These are phyloP conservation scores for Ajuga chamaepitys DNA, from an alignment of 257 asterid species.

Conservation along the genomic window DNA sequence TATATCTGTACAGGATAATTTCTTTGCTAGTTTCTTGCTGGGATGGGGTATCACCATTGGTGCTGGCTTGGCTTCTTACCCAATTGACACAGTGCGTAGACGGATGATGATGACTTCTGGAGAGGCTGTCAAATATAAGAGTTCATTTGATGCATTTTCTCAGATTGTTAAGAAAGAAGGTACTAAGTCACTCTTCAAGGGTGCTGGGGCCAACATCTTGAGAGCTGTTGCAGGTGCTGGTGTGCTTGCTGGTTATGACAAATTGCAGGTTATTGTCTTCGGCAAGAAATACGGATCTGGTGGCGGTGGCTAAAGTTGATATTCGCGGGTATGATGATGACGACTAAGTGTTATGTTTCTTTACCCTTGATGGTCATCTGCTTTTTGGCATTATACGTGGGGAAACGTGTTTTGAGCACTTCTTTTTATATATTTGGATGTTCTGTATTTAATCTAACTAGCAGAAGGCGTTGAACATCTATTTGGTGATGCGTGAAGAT, in stretches of 20 bases:
- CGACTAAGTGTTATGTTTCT: background rate
- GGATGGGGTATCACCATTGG: constrained; percentile 79
- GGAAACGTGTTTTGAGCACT: background rate
- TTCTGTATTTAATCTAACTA: background rate
- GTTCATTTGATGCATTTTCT: constrained; percentile 55
- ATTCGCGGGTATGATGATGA: constrained; percentile 25
- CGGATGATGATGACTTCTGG: constrained; percentile 94
- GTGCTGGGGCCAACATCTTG: constrained; percentile 74
- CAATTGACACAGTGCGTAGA: constrained; percentile 72
- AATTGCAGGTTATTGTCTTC: constrained; percentile 51
- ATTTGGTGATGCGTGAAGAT: background rate
- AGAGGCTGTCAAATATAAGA: constrained; percentile 62
- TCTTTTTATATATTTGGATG: background rate
- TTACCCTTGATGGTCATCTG: background rate
- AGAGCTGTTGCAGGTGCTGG: constrained; percentile 87
- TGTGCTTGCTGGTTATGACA: constrained; percentile 71
- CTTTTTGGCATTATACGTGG: background rate
- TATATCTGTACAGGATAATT: constrained; percentile 46
- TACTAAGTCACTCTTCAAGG: constrained; percentile 57
- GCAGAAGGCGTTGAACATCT: background rate
- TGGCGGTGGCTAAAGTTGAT: constrained; percentile 34
- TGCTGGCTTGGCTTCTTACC: constrained; percentile 75
- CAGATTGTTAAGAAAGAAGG: constrained; percentile 70
- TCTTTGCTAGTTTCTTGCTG: constrained; percentile 72
- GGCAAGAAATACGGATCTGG: constrained; percentile 76